Conservation (phyloP, 331 rosid genomes). For the Cydonia oblonga region DNA sequence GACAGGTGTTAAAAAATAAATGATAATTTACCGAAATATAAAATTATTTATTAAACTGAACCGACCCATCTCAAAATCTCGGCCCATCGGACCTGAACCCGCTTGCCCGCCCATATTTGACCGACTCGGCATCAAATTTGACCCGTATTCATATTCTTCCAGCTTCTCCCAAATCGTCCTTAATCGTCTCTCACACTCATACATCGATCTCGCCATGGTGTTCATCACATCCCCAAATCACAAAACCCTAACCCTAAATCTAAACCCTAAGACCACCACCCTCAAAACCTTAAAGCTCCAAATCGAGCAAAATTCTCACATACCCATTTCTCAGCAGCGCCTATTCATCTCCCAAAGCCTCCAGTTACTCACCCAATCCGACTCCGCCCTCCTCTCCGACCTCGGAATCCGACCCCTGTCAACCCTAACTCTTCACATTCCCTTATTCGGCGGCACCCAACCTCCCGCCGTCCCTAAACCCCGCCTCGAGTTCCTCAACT, state of each 20-base stretch:
- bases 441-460: slow-evolving; percentile 52
- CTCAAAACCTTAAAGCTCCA: background rate
- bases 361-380: background rate
- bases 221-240: slow-evolving; percentile 13
- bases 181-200: too few species aligned
- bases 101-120: too few species aligned
- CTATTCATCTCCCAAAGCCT: background rate
- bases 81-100: too few species aligned
- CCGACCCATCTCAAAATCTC: too few species aligned
- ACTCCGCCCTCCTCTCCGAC: slow-evolving; percentile 26
- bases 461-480: slow-evolving; percentile 53
- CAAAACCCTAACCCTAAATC: slow-evolving; percentile 36
- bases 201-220: slow-evolving; percentile 28
- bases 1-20: too few species aligned
- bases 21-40: too few species aligned
- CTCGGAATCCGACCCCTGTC: slow-evolving; percentile 48
- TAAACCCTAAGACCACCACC: slow-evolving; percentile 21
- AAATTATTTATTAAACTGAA: too few species aligned
- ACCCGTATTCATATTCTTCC: too few species aligned
- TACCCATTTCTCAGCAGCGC: background rate
- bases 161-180: too few species aligned
- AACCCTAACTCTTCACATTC: slow-evolving; percentile 48
- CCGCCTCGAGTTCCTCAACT: slow-evolving; percentile 52
- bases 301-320: background rate
- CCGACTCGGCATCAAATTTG: too few species aligned